phyloP scores from a whole-genome alignment of 257 asterid species.

The Capsicum baccatum region DNA sequence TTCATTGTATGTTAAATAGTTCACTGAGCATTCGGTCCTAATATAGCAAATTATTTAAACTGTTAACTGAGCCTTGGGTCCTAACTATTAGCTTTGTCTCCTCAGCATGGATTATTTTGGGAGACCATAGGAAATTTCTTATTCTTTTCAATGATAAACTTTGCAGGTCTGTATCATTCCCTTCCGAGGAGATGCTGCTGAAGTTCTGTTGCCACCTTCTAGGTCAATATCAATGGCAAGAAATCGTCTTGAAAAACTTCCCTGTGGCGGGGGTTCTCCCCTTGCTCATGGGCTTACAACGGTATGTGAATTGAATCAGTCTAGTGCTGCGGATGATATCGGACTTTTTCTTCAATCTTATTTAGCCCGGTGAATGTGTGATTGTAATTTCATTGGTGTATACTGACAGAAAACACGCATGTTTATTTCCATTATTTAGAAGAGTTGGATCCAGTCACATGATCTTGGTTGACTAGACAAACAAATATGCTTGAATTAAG shows the following conservation, averaged over 20 bases:
- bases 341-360: background rate
- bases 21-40: too few relatives aligned
- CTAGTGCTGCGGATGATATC: constrained; percentile 12
- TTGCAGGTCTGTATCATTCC: constrained; percentile 93
- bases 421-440: background rate
- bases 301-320: constrained; percentile 49
- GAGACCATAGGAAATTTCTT: background rate
- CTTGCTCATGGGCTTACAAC: constrained; percentile 98
- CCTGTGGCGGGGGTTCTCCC: constrained; percentile 99
- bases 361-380: background rate
- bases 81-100: background rate
- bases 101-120: background rate
- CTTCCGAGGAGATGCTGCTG: constrained; percentile 99
- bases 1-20: too few relatives aligned
- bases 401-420: background rate
- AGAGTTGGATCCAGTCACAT: too few relatives aligned
- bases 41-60: background rate
- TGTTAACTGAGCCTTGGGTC: background rate
- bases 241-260: constrained; percentile 97
- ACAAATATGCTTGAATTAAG: too few relatives aligned
- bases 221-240: constrained; percentile 98
- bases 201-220: constrained; percentile 97
- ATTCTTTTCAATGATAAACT: constrained; percentile 30
- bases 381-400: background rate
- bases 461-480: too few relatives aligned